phyloP scores from a whole-genome alignment of 2,329 filamentous ascomycete species.

The Metarhizium album region DNA sequence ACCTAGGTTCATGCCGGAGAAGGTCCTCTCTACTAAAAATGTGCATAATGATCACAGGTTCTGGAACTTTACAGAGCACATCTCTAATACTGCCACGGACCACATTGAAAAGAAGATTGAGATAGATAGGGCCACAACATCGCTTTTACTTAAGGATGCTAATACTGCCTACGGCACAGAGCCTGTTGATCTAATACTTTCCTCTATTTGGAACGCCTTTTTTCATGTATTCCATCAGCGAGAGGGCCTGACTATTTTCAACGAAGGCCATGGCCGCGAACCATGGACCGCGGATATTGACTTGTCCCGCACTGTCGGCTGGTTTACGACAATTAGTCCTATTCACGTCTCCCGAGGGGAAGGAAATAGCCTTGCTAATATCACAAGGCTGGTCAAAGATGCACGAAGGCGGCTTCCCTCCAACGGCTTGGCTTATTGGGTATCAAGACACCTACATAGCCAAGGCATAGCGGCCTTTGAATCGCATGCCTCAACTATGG shows the following conservation, averaged over 20 bases:
- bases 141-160: slow-evolving; percentile 3
- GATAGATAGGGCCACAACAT: slow-evolving; percentile 3
- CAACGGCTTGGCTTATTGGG: slow-evolving; percentile 5
- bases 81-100: background rate
- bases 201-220: slow-evolving; percentile 19
- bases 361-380: background rate
- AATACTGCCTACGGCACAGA: slow-evolving; percentile 18
- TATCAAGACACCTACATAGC: background rate
- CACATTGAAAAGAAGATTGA: slow-evolving; percentile 1
- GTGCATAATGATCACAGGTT: background rate
- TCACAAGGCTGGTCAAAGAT: slow-evolving; percentile 1
- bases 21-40: background rate
- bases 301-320: slow-evolving; percentile 7
- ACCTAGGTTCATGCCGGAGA: background rate
- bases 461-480: background rate
- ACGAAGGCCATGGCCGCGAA: background rate
- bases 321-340: slow-evolving; percentile 27
- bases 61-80: background rate
- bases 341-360: slow-evolving; percentile 6
- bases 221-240: slow-evolving; percentile 15
- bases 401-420: background rate
- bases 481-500: slow-evolving; percentile 2
- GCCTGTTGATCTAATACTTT: slow-evolving; percentile 22
- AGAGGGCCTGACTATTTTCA: slow-evolving; percentile 18
- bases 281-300: background rate